Base-by-base conservation (phyloP, 1,284 basidiomycete genomes). In the Filobasidium uniguttulatum region DNA sequence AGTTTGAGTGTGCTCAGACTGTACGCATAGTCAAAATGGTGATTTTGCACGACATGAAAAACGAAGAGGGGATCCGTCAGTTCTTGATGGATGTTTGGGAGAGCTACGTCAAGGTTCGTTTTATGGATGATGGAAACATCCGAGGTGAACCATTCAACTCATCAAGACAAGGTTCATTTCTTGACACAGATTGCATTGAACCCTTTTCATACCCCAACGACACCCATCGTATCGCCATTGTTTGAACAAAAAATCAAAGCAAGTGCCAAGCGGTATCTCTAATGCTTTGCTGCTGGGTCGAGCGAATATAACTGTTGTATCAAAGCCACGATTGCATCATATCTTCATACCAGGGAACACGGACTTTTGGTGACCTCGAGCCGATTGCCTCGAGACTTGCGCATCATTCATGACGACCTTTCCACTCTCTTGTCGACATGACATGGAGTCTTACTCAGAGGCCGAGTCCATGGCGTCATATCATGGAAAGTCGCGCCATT, bases 41-140 rank as follows among this genome's bases (percentile, higher is more conserved):
- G 49, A 71, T 96, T 54, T 71, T 96, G 52, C 91, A 94, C 68
- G 90, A 96, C 67, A 75, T 77, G 17, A 91, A 87, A 75, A 94
- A 93, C 71, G 91, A 96, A 70, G 91, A 96, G 48, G 89, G 89
- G 5, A 93, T 96, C 67, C 77, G 81, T 54, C 66, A 76, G 47
- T 96, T 96, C 73, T 85, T 96, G 62, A 78, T 79, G 61, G 90
- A 94, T 22, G 81, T 90, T 25, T 96, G 91, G 90, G 91, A 96
- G 74, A 63, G 83, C 59, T 94, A 91, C 70, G 78, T 91, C 37
- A 94, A 94, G 80, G 89, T 89, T 28, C 23, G 50, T 46, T 15
- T 29, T 37, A 19, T 54, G 50, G 63, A 53, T 50, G 29, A 48
- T 43, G 44, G 3, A 4, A 9, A 10, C n/a, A 30, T 12, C 17